These are phyloP conservation scores for Gillenia trifoliata DNA, from an alignment of 306 rosid genomes.

Conservation along the genomic window DNA sequence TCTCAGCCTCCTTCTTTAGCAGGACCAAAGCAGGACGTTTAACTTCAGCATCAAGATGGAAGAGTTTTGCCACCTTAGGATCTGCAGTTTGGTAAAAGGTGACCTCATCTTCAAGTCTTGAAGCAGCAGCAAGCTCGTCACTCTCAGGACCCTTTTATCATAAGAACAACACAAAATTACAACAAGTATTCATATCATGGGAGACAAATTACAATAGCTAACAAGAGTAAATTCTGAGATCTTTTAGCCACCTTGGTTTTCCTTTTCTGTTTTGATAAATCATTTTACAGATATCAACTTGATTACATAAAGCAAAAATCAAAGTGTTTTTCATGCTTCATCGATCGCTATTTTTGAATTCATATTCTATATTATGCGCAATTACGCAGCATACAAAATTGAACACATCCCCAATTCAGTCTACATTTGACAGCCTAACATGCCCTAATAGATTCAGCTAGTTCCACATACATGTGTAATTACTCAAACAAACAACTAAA, in stretches of 20 bases:
- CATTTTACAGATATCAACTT: not conserved
- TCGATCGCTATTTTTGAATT: not conserved
- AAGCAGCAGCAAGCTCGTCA: conserved; percentile 89
- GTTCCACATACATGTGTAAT: not conserved
- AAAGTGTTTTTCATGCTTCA: not conserved
- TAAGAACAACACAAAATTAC: conserved; percentile 8
- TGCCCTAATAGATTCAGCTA: not conserved
- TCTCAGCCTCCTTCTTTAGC: conserved; percentile 82
- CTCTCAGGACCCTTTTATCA: conserved; percentile 76
- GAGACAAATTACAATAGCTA: not conserved
- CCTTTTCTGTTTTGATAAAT: not conserved
- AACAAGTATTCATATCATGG: not conserved
- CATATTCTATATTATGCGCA: not conserved
- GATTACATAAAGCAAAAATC: not conserved
- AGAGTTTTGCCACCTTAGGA: conserved; percentile 85
- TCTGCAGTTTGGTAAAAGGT: conserved; percentile 85
- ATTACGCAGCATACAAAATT: not conserved
- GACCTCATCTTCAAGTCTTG: conserved; percentile 87
- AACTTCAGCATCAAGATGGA: conserved; percentile 66
- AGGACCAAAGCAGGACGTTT: conserved; percentile 88
- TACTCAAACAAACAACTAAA: not conserved
- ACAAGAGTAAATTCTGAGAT: not conserved
- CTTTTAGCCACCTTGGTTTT: not conserved
- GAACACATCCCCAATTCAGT: not conserved
- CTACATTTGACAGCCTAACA: conserved; percentile 2